Evolutionary conservation across 805 yeast genomes (phyloP), one percentile per base, ranked within the genome.

Genomic region (Cyberlindnera sargentensis): DNA sequence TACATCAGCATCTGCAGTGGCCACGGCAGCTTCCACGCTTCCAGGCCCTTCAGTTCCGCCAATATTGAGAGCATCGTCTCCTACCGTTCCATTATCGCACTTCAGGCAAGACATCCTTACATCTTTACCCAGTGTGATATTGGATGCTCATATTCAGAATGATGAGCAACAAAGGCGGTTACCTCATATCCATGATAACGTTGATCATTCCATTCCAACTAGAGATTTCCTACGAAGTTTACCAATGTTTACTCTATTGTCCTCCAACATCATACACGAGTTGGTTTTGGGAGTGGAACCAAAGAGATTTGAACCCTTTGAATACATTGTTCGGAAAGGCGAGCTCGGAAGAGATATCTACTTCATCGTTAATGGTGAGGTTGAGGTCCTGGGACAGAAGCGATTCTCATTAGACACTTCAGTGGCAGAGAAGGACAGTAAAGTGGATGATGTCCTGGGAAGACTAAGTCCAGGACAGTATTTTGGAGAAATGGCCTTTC

Each of bases 401-500:
- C 51, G 61, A 44, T 50, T 48, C 31, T 55, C 60, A n/a, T 32
- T 56, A 23, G 50, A 45, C 3, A 47, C 49, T 6, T 47, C 56
- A 6, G 47, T 44, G 15, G 58, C 48, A 4, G 33, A 46, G 41
- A 45, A 38, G 28, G 53, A 49, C 8, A 47, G 49, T 28, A 53
- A 50, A 31, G 62, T 64, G 20, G 76, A 72, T 41, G 61, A 63
- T 31, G 65, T 72, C 1, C 57, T 78, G 33, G 88, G 85, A 4
- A 68, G 86, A 45, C 63, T 84, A 26, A 71, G 76, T 2, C 62
- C 76, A 11, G 86, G 84, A 23, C 72, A 79, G 31, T 82, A 80
- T 61, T 82, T 84, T 63, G 93, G 93, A 24, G 91, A 83, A 59
- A 80, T 83, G 81, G 75, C 86, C 0, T 84, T 83, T 51, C 61